Conservation (phyloP, 2,329 filamentous ascomycete species). For the Nemania sp. region DNA sequence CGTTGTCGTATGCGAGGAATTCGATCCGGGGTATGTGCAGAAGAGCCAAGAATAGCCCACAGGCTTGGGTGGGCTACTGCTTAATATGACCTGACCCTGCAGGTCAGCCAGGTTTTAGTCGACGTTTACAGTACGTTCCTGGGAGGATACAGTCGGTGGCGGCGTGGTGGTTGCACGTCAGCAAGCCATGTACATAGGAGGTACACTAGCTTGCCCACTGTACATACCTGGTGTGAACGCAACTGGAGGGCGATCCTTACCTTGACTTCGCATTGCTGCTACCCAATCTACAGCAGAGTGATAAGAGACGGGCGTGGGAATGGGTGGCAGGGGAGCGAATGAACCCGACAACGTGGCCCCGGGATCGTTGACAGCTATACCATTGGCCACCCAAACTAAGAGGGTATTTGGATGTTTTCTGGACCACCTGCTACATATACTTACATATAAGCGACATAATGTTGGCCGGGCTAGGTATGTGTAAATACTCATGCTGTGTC, state of each 20-base stretch:
- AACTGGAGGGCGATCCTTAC: neutral
- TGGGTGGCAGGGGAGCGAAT: slow-evolving; percentile 7
- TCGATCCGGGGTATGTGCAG: slow-evolving; percentile 12
- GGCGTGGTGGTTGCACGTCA: neutral
- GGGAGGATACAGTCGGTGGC: no score
- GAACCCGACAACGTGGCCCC: slow-evolving; percentile 27
- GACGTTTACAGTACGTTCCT: neutral
- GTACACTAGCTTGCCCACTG: neutral
- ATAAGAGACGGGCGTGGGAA: slow-evolving; percentile 13
- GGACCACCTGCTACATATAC: neutral
- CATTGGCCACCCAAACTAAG: slow-evolving; percentile 13
- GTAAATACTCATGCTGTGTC: slow-evolving; percentile 9
- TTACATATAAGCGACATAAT: neutral
- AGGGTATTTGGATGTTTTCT: neutral
- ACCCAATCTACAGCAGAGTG: neutral
- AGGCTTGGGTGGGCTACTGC: slow-evolving; percentile 4
- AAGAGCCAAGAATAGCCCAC: neutral
- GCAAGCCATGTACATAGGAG: neutral
- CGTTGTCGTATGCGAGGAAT: slow-evolving; percentile 2
- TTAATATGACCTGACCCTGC: slow-evolving; percentile 7
- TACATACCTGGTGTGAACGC: neutral
- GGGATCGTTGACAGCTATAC: slow-evolving; percentile 13
- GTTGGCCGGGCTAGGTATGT: neutral
- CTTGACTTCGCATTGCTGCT: neutral
- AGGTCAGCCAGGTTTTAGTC: neutral